Evolutionary conservation across 768 basidiomycete genomes (phyloP).

Genomic region (Tephrocybe rancida): DNA sequence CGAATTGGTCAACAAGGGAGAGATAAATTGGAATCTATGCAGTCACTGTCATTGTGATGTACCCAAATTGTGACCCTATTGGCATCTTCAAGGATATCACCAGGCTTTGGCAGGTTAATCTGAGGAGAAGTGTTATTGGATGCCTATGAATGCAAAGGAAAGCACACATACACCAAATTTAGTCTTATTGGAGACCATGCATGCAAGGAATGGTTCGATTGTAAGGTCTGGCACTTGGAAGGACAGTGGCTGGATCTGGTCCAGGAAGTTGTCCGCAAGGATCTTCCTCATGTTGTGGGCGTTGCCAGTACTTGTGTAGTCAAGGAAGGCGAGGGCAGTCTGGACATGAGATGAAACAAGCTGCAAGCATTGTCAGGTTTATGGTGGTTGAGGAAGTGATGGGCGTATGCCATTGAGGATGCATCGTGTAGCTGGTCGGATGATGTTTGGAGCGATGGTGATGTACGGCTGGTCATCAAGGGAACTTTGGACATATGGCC

Average conservation of each 20-base stretch:
- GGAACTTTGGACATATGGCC: no score
- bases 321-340: conserved; percentile 3
- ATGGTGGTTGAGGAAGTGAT: no score
- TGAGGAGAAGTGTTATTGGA: no score
- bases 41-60: background rate
- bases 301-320: conserved; percentile 5
- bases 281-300: conserved; percentile 2
- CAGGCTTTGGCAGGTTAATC: background rate
- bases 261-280: background rate
- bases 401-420: no score
- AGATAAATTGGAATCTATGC: background rate
- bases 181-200: conserved; percentile 3
- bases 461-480: no score
- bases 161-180: background rate
- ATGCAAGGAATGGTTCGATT: conserved; percentile 1
- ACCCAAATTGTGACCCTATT: conserved; percentile 6
- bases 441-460: no score
- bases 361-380: no score
- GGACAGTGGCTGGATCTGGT: conserved; percentile 6
- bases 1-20: background rate
- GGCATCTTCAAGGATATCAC: background rate
- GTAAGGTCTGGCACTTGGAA: conserved; percentile 3
- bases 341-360: background rate
- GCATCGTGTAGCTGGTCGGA: no score
- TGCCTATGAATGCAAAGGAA: background rate